A percentile compares a stretch with the other conserved stretches of the same genome.
Evolutionary conservation across 371 early-diverging fungal species (phyloP).

Genomic region (Thermomucor indicae-seudaticae): DNA sequence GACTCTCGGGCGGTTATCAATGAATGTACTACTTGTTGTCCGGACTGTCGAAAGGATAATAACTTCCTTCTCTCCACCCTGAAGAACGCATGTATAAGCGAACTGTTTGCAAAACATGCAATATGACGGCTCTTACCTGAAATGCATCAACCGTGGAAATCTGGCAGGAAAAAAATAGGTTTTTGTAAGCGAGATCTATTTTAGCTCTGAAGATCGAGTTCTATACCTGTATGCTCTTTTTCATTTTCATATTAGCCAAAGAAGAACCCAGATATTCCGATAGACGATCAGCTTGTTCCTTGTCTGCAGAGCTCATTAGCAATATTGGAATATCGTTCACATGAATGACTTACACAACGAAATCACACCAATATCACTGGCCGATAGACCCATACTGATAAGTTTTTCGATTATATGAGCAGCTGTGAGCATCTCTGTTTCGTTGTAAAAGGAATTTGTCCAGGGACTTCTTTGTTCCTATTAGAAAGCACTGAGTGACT

Average conservation of each 20-base stretch:
- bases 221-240: conserved; percentile 30
- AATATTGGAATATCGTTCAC: background rate
- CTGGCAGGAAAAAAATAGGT: conserved; percentile 6
- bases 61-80: conserved; percentile 83
- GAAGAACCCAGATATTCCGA: conserved; percentile 21
- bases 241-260: conserved; percentile 7
- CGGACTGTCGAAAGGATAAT: conserved; percentile 77
- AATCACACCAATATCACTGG: conserved; percentile 62
- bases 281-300: conserved; percentile 63
- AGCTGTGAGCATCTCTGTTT: conserved; percentile 46
- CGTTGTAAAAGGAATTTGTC: conserved; percentile 52
- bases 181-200: background rate
- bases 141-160: conserved; percentile 87
- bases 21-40: conserved; percentile 51
- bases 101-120: too few relatives aligned
- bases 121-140: conserved; percentile 22
- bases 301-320: conserved; percentile 37
- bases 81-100: too few relatives aligned
- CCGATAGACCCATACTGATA: conserved; percentile 29
- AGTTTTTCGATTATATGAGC: conserved; percentile 39
- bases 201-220: too few relatives aligned
- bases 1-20: conserved; percentile 52
- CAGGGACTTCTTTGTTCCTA: conserved; percentile 40
- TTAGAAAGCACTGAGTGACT: background rate
- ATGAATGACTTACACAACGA: conserved; percentile 52